Base-by-base conservation (phyloP, 2,329 filamentous ascomycete species). In the Pseudogymnoascus verrucosus region DNA sequence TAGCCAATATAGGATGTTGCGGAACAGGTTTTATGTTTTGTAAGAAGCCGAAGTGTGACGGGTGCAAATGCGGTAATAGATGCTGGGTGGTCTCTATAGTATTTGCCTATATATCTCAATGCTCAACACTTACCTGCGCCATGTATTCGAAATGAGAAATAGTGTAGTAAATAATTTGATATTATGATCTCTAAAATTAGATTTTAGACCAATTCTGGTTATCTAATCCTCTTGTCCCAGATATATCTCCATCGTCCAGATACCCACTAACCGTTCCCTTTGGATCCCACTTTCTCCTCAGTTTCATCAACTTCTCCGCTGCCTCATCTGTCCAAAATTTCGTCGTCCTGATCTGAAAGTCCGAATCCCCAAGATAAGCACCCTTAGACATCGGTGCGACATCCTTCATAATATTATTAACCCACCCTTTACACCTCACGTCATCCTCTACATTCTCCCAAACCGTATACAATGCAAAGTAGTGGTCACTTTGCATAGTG, bases 401-500 rank as follows among this genome's bases (percentile, higher is more conserved):
- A 5, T 69, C 68, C 1, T 62, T 66, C 73, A 82, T 78, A 1
- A 77, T 68, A 23, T 74, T 66, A n/a, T 69, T 68, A 0, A 81
- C 75, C 82, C 82, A 84, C 1, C 44, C 65, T 31, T 72, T 71
- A 68, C 77, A 80, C n/a, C 67, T 65, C 0, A 68, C 69, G 65
- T 84, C 82, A 40, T 83, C 80, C 2, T 69, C 65, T 16, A 70
- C 73, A 23, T 80, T 71, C 60, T 82, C 77, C 78, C 80, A 84
- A 1, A 82, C 72, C 0, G 78, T 75, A 67, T 84, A 84, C 2
- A 81, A 62, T 1, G 82, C 80, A 68, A 84, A 79, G 70, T 84
- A 84, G 69, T 84, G 81, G 67, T 84, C 82, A 0, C 76, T 77
- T 63, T 83, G 81, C 78, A 84, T 78, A 28, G 77, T 80, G 12